Evolutionary conservation across 306 rosid species (phyloP).

Genomic region (Acacia acuminata): DNA sequence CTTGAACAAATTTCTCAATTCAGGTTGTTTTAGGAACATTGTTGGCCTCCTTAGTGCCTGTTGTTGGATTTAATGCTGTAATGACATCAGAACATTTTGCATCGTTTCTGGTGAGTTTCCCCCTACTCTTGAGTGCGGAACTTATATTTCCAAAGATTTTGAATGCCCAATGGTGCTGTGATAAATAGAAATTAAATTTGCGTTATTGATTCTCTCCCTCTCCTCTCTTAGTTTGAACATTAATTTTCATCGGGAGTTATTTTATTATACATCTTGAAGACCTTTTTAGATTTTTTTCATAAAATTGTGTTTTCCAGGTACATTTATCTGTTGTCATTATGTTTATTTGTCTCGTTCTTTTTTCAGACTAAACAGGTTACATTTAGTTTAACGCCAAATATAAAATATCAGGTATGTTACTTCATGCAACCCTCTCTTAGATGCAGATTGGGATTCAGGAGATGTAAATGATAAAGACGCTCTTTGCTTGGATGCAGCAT

Average conservation of each 20-base stretch:
- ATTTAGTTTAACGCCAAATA: conserved; percentile 91
- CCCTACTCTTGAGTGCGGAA: background rate
- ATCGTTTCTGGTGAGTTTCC: conserved; percentile 80
- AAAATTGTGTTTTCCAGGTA: conserved; percentile 24
- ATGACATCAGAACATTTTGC: conserved; percentile 98
- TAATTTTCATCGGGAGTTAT: background rate
- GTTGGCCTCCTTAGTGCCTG: conserved; percentile 92
- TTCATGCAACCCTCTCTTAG: conserved; percentile 29
- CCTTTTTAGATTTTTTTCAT: conserved; percentile 1
- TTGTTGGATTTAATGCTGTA: conserved; percentile 96
- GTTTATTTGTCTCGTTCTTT: no score
- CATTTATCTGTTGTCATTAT: conserved; percentile 12
- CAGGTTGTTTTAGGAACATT: conserved; percentile 92
- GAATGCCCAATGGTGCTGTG: conserved; percentile 11
- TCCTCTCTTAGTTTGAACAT: background rate
- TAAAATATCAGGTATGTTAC: conserved; percentile 79
- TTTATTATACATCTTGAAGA: conserved; percentile 9
- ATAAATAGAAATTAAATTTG: conserved; percentile 7
- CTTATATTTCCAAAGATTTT: conserved; percentile 25
- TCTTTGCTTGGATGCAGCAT: no score
- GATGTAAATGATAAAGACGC: no score
- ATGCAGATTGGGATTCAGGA: no score
- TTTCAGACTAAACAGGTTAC: conserved; percentile 89
- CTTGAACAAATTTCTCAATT: conserved; percentile 32
- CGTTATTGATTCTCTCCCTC: background rate